These are phyloP conservation scores for Phytophthora rubi DNA, from an alignment of 352 stramenopile genomes.

Conservation along the genomic window DNA sequence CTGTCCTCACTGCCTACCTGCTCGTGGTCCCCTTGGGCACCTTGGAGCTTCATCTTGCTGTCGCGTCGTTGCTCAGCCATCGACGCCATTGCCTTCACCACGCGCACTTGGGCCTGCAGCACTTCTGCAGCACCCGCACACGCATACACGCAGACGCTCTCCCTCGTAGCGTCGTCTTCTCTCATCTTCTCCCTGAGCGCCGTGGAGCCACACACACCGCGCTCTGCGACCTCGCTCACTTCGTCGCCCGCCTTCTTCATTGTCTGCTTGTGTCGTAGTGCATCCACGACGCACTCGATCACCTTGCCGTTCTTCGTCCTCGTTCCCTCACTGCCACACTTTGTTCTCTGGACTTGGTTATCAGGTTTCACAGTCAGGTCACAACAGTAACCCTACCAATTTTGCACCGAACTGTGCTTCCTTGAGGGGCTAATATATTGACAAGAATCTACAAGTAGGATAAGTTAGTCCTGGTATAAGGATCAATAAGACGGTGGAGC, in stretches of 20 bases:
- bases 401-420: too few relatives aligned
- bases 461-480: too few relatives aligned
- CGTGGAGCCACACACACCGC: neutral
- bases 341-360: slow-evolving; percentile 3
- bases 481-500: too few relatives aligned
- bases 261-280: too few relatives aligned
- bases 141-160: neutral
- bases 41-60: neutral
- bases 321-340: neutral
- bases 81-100: slow-evolving; percentile 5
- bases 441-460: too few relatives aligned
- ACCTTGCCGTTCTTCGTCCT: neutral
- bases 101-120: neutral
- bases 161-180: neutral
- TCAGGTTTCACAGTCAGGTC: slow-evolving; percentile 9
- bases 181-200: neutral
- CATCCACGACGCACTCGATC: neutral
- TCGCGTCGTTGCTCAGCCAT: neutral
- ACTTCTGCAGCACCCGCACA: neutral
- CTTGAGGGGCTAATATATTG: too few relatives aligned
- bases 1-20: slow-evolving; percentile 4
- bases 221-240: neutral
- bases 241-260: too few relatives aligned
- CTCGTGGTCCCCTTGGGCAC: neutral
- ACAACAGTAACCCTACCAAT: too few relatives aligned